Evolutionary conservation across 371 early-diverging fungal genomes (phyloP).

Genomic region (Blakeslea trispora): DNA sequence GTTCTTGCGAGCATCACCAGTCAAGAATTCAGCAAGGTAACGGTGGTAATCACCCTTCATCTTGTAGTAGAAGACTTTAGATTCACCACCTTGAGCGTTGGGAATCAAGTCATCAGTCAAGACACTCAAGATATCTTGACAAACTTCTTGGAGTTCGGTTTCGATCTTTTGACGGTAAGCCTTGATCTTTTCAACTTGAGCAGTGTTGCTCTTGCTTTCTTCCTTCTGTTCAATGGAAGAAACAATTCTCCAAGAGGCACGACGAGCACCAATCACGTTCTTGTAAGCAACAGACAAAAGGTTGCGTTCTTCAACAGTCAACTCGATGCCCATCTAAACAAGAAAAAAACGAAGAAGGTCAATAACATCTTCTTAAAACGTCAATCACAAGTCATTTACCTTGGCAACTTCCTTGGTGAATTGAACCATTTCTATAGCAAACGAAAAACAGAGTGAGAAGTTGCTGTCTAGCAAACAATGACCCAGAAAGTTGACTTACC

Average conservation of each 20-base stretch:
- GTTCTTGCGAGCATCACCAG: slow-evolving; percentile 83
- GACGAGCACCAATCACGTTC: slow-evolving; percentile 98
- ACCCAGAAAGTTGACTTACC: slow-evolving; percentile 17
- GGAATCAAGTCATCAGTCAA: slow-evolving; percentile 89
- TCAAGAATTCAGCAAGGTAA: slow-evolving; percentile 98
- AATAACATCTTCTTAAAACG: not conserved
- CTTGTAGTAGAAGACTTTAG: slow-evolving; percentile 99
- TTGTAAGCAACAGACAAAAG: slow-evolving; percentile 98
- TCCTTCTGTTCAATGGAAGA: slow-evolving; percentile 98
- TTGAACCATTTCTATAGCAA: slow-evolving; percentile 86
- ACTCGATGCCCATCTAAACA: slow-evolving; percentile 65
- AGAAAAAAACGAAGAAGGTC: not conserved
- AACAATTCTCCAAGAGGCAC: slow-evolving; percentile 99
- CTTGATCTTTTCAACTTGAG: slow-evolving; percentile 87
- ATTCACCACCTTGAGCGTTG: slow-evolving; percentile 86
- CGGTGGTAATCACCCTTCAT: slow-evolving; percentile 99
- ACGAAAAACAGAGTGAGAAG: not conserved
- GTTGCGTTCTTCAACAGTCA: slow-evolving; percentile 97
- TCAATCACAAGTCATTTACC: slow-evolving; percentile 31
- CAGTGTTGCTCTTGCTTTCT: slow-evolving; percentile 85
- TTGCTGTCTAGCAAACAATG: no score
- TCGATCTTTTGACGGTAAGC: slow-evolving; percentile 92
- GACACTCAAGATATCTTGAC: slow-evolving; percentile 93
- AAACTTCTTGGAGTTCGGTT: slow-evolving; percentile 91
- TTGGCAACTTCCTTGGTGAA: slow-evolving; percentile 88